These are phyloP conservation scores for Oryza brachyantha DNA, from an alignment of 176 grass and related monocot species.

Conservation along the genomic window DNA sequence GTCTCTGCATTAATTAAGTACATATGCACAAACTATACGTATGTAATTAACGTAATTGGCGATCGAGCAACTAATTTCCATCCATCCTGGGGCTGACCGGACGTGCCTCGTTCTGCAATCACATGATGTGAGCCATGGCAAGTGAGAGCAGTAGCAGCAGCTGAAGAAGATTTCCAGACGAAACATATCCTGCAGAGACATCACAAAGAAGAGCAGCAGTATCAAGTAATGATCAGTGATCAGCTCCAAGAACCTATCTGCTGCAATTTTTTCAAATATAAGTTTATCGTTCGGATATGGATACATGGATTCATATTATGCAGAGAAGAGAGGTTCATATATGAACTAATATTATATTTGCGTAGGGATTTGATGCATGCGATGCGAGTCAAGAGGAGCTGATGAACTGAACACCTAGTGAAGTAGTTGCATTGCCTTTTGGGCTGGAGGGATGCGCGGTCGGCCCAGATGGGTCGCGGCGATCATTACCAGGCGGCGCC, in stretches of 20 bases:
- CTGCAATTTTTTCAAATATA: not conserved
- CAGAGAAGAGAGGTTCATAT: too few species aligned
- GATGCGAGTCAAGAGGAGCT: too few species aligned
- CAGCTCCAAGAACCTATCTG: not conserved
- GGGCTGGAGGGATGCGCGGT: not conserved
- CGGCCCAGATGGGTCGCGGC: not conserved
- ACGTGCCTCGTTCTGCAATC: not conserved
- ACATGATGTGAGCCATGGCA: not conserved
- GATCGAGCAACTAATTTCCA: too few species aligned
- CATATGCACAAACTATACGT: not conserved
- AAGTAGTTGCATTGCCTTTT: slow-evolving; percentile 25
- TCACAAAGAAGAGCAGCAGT: too few species aligned
- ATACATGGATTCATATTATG: too few species aligned
- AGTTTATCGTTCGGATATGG: too few species aligned
- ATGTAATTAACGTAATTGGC: too few species aligned
- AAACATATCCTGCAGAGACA: slow-evolving; percentile 8
- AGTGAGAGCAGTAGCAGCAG: not conserved
- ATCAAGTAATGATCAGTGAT: too few species aligned
- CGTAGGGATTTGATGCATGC: too few species aligned
- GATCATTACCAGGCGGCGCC: not conserved
- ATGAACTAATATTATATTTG: too few species aligned
- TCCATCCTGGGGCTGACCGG: not conserved
- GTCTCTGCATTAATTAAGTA: not conserved
- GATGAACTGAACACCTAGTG: slow-evolving; percentile 9
- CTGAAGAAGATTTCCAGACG: not conserved